A percentile compares a stretch with the other conserved stretches of the same genome.
These are phyloP conservation scores for Metschnikowia gruessii DNA, from an alignment of 805 yeast genomes.

Conservation along the genomic window DNA sequence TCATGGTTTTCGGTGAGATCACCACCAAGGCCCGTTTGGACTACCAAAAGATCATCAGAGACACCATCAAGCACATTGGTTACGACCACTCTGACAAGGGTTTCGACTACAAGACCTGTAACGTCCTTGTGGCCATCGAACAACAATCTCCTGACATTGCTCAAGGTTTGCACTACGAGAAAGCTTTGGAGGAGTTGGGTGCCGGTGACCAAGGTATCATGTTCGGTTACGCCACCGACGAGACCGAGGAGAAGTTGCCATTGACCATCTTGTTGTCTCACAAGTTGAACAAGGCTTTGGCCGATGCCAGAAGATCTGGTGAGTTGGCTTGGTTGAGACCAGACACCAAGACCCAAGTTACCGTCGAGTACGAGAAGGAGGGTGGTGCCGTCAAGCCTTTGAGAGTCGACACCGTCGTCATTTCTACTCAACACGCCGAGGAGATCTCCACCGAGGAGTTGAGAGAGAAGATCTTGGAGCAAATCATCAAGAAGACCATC, in stretches of 20 bases:
- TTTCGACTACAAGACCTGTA: constrained; percentile 98
- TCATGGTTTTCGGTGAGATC: constrained; percentile 99
- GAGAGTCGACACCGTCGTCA: constrained; percentile 96
- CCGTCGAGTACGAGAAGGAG: constrained; percentile 92
- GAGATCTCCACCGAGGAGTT: constrained; percentile 90
- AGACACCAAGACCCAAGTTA: constrained; percentile 99
- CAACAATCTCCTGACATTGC: constrained; percentile 99
- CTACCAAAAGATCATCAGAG: constrained; percentile 97
- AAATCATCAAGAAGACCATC: constrained; percentile 87
- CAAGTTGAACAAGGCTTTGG: constrained; percentile 94
- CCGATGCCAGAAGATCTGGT: constrained; percentile 96
- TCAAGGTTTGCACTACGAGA: constrained; percentile 97
- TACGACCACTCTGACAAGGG: constrained; percentile 96
- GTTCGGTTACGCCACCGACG: constrained; percentile 99
- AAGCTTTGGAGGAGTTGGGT: constrained; percentile 94
- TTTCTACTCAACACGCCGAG: constrained; percentile 98
- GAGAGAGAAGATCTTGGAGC: constrained; percentile 71
- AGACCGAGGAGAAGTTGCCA: constrained; percentile 96
- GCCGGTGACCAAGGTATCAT: constrained; percentile 99
- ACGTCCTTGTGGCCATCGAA: constrained; percentile 97
- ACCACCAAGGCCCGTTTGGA: constrained; percentile 95
- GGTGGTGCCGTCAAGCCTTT: constrained; percentile 93
- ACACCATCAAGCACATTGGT: constrained; percentile 97
- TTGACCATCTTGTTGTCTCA: constrained; percentile 92
- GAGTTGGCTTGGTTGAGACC: constrained; percentile 96